phyloP scores from a whole-genome alignment of 441 rosid genomes.

The Populus hybrid region DNA sequence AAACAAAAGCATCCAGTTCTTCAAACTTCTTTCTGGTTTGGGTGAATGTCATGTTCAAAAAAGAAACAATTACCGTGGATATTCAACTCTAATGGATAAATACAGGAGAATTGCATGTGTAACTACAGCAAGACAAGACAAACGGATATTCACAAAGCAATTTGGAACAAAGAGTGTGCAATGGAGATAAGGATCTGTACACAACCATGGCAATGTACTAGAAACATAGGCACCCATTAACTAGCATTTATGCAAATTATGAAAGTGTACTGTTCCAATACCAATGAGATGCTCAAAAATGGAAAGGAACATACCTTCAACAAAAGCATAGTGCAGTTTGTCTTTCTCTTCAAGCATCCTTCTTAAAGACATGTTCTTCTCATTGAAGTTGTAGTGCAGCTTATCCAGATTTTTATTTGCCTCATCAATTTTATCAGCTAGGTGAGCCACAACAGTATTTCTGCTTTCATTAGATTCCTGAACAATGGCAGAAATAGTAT shows the following conservation, averaged over 20 bases:
- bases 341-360: slow-evolving; percentile 76
- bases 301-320: slow-evolving; percentile 52
- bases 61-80: neutral
- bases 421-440: slow-evolving; percentile 53
- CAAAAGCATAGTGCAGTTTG: slow-evolving; percentile 50
- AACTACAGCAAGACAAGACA: neutral
- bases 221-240: neutral
- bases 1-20: neutral
- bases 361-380: slow-evolving; percentile 46
- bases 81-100: neutral
- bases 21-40: neutral
- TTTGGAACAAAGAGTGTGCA: neutral
- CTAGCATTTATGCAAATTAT: slow-evolving; percentile 8
- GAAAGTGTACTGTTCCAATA: neutral
- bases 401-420: slow-evolving; percentile 58
- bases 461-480: slow-evolving; percentile 41
- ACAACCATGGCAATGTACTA: neutral
- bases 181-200: neutral
- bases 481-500: slow-evolving; percentile 48
- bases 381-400: slow-evolving; percentile 49
- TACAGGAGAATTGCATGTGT: neutral
- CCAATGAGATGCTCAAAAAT: neutral
- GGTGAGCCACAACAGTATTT: slow-evolving; percentile 39
- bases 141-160: neutral
- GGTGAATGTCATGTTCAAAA: neutral